Percentiles rank a stretch among this genome's conserved stretches.
These are phyloP conservation scores for Mangifera indica DNA, from an alignment of 345 rosid genomes.

Conservation along the genomic window DNA sequence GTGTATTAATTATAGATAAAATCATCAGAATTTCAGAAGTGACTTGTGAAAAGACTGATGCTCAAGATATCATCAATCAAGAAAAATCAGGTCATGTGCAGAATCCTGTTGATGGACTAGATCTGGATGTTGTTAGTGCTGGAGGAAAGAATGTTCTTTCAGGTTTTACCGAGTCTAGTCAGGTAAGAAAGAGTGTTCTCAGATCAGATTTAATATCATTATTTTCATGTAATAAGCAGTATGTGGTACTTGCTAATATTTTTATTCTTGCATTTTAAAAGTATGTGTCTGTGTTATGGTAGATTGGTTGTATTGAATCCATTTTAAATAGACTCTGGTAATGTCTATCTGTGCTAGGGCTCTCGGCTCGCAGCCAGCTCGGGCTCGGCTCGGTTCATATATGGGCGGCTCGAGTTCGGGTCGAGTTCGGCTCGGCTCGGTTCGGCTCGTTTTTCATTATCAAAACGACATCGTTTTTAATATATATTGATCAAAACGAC, in stretches of 20 bases:
- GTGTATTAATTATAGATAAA: slow-evolving; percentile 37
- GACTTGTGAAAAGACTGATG: slow-evolving; percentile 34
- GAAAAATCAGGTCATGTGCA: slow-evolving; percentile 31
- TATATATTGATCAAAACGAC: too few species aligned
- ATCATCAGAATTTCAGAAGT: slow-evolving; percentile 47
- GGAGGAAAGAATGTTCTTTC: slow-evolving; percentile 21
- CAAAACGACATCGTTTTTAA: too few species aligned
- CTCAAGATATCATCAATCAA: slow-evolving; percentile 29
- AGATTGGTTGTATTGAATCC: neutral
- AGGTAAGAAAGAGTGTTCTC: slow-evolving; percentile 25
- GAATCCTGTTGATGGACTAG: slow-evolving; percentile 29
- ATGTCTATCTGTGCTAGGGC: neutral
- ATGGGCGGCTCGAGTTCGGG: too few species aligned
- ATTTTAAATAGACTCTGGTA: neutral
- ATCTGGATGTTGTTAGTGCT: slow-evolving; percentile 14
- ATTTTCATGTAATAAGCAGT: neutral
- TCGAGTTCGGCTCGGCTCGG: too few species aligned
- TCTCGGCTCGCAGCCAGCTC: too few species aligned
- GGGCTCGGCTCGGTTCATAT: too few species aligned
- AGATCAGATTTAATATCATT: neutral
- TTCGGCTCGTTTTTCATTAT: too few species aligned
- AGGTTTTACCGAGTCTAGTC: slow-evolving; percentile 13
- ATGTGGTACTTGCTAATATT: neutral
- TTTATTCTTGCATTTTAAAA: neutral
- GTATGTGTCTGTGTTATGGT: neutral